phyloP scores from a whole-genome alignment of 495 filamentous ascomycete species.

The Cercophora newfieldiana region DNA sequence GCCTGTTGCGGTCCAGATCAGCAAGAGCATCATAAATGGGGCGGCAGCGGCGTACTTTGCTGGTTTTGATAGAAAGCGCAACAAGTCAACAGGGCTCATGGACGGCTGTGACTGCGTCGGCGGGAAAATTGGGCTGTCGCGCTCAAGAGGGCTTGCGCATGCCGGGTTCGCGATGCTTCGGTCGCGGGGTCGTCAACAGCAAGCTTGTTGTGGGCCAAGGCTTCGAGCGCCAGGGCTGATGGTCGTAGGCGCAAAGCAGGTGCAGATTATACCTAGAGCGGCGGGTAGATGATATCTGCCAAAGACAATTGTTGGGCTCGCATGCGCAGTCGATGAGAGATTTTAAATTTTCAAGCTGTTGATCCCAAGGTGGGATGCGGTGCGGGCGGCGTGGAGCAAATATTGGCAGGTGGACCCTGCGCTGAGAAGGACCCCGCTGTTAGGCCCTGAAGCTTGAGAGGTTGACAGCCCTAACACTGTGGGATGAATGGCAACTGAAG shows the following conservation, averaged over 20 bases:
- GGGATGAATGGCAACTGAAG: neutral
- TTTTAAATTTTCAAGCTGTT: conserved; percentile 26
- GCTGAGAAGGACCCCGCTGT: neutral
- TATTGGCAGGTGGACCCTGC: neutral
- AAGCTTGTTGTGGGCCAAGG: neutral
- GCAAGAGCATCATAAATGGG: neutral
- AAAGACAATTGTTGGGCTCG: neutral
- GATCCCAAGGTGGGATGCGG: conserved; percentile 25
- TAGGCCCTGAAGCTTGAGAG: neutral
- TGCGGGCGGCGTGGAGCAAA: conserved; percentile 7
- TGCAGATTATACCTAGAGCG: neutral
- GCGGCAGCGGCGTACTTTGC: conserved; percentile 69
- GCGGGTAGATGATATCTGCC: neutral
- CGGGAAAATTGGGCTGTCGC: neutral
- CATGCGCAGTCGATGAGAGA: conserved; percentile 25
- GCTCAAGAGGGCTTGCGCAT: neutral
- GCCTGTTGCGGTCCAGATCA: conserved; percentile 53
- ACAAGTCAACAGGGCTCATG: conserved; percentile 91
- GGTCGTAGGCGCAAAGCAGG: neutral
- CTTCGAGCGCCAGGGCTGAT: neutral
- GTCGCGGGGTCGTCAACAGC: neutral
- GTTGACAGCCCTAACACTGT: conserved; percentile 11
- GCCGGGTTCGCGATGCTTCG: neutral
- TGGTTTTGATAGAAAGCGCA: conserved; percentile 93
- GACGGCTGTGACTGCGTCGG: conserved; percentile 20